These are phyloP conservation scores for Draba incana DNA, from an alignment of 345 rosid genomes.

Conservation along the genomic window DNA sequence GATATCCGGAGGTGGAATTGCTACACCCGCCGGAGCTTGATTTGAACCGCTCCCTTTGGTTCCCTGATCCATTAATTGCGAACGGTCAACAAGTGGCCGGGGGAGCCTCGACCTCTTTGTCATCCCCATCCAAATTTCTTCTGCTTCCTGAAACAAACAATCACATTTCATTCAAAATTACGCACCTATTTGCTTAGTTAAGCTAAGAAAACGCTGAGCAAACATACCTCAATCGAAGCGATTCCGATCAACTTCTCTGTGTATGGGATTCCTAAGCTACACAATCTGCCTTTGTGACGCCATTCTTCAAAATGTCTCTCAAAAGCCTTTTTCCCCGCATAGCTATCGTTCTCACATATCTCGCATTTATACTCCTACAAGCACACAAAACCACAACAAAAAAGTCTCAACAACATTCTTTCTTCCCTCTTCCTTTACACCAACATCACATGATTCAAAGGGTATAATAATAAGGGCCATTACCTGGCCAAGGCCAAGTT, in stretches of 20 bases:
- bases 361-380: slow-evolving; percentile 80
- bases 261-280: slow-evolving; percentile 38
- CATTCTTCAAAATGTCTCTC: slow-evolving; percentile 92
- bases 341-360: slow-evolving; percentile 87
- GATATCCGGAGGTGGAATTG: slow-evolving; percentile 74
- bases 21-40: slow-evolving; percentile 45
- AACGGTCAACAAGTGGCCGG: slow-evolving; percentile 41
- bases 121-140: not conserved
- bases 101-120: too few species aligned
- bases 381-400: not conserved
- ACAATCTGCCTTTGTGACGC: slow-evolving; percentile 93
- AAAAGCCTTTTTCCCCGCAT: slow-evolving; percentile 84
- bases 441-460: too few species aligned
- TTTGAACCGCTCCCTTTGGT: slow-evolving; percentile 32
- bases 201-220: not conserved
- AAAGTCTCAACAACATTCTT: not conserved
- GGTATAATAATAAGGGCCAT: too few species aligned
- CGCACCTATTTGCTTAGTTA: too few species aligned
- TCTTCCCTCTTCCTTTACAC: slow-evolving; percentile 31
- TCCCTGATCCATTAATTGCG: slow-evolving; percentile 48
- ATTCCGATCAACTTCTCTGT: slow-evolving; percentile 86
- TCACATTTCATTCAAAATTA: not conserved
- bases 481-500: slow-evolving; percentile 24
- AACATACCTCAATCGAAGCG: slow-evolving; percentile 65
- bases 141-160: not conserved